A percentile compares a stretch with the other conserved stretches of the same genome.
phyloP scores from a whole-genome alignment of 805 yeast genomes.

The Ogataea kodamae region DNA sequence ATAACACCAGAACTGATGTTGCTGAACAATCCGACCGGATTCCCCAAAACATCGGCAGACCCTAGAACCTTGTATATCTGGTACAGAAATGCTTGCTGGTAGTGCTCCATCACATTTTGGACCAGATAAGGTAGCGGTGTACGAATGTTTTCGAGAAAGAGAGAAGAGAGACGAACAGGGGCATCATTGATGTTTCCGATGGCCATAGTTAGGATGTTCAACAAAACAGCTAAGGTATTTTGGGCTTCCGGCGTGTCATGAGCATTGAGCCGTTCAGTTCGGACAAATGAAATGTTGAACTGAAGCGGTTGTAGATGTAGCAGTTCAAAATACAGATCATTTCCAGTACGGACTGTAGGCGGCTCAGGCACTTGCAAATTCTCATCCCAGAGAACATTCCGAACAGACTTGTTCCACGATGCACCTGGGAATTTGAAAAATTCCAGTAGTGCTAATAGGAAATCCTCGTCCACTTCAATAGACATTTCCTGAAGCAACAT shows the following conservation, averaged over 20 bases:
- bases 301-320: conserved; percentile 90
- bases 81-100: conserved; percentile 86
- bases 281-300: conserved; percentile 82
- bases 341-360: conserved; percentile 42
- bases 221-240: conserved; percentile 68
- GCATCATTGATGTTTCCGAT: conserved; percentile 97
- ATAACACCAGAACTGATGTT: conserved; percentile 91
- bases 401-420: conserved; percentile 52
- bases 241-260: conserved; percentile 56
- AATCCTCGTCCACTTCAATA: conserved; percentile 90
- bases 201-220: conserved; percentile 91
- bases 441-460: conserved; percentile 75
- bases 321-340: conserved; percentile 88
- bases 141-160: conserved; percentile 82
- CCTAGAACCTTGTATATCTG: conserved; percentile 92
- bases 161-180: conserved; percentile 82
- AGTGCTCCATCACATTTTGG: conserved; percentile 75
- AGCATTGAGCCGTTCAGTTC: conserved; percentile 74
- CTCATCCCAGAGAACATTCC: conserved; percentile 54
- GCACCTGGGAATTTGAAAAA: conserved; percentile 81
- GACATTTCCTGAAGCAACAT: conserved; percentile 85
- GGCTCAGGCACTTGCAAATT: conserved; percentile 70
- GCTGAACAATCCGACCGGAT: conserved; percentile 95
- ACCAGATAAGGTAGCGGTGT: conserved; percentile 75
- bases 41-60: conserved; percentile 93